These are phyloP conservation scores for Dothistroma septosporum DNA, from an alignment of 2,329 filamentous ascomycete genomes.

Conservation along the genomic window DNA sequence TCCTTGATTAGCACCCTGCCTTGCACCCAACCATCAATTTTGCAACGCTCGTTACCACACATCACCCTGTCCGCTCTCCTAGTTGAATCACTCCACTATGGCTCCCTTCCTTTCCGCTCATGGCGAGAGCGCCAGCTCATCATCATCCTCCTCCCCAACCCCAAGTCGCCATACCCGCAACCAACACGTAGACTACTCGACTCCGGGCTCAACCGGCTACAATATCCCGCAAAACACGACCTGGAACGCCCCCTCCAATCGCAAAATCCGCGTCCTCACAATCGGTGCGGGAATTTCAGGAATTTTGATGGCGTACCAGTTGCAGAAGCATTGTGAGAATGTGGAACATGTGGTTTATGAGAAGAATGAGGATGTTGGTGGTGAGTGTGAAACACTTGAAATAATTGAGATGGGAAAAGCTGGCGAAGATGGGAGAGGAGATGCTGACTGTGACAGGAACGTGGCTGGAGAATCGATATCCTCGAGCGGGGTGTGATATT, in stretches of 20 bases:
- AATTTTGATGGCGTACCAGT: slow-evolving; percentile 46
- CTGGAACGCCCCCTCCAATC: slow-evolving; percentile 24
- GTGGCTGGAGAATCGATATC: slow-evolving; percentile 26
- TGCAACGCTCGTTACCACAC: too few species aligned
- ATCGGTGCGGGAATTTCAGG: slow-evolving; percentile 49
- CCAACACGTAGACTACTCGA: slow-evolving; percentile 1
- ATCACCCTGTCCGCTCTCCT: background rate
- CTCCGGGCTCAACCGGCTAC: background rate
- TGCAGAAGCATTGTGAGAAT: slow-evolving; percentile 43
- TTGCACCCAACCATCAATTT: background rate
- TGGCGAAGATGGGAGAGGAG: too few species aligned
- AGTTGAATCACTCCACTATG: background rate
- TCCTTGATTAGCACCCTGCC: background rate
- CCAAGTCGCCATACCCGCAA: background rate
- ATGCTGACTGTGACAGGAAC: slow-evolving; percentile 25
- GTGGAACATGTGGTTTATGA: slow-evolving; percentile 49
- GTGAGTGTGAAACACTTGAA: background rate
- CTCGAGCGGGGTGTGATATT: background rate
- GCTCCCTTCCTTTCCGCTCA: background rate
- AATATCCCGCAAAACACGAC: background rate
- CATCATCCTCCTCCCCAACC: background rate
- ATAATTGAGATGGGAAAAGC: background rate
- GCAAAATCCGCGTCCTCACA: slow-evolving; percentile 46
- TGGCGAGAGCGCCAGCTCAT: background rate
- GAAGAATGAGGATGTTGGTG: slow-evolving; percentile 43